Base-by-base conservation (phyloP, 768 basidiomycete genomes). In the Lentinus brumalis region DNA sequence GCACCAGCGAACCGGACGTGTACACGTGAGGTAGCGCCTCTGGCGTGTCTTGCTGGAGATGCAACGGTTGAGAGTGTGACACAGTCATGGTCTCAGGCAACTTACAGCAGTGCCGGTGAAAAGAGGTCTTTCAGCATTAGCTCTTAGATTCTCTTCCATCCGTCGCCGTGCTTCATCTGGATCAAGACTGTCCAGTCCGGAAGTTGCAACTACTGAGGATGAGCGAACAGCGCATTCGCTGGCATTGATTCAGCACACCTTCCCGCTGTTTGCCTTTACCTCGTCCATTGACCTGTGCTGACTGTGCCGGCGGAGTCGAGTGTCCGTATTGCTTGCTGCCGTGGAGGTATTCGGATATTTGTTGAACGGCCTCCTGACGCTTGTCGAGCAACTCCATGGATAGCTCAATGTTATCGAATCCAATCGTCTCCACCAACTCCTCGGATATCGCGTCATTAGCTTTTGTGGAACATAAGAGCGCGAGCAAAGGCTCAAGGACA, bases 1-100 rank as follows among this genome's bases (percentile, higher is more conserved):
- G 82, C 5, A 73, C 71, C 47, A 82, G 75, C 4, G 79, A 75
- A 26, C 83, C 78, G 5, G 94, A 86, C 9, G 90, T 87, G 71
- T 96, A 99, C 11, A 99, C 89, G 77, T 98, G 88, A 0, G 97
- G 97, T 16, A 92, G 82, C 40, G 83, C 70, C 70, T 92, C 88
- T 3, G 84, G 78, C 3, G 77, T 77, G 46, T 79, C 75, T 66
- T 81, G 75, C 86, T 89, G 66, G 14, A 29, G 5, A 26, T 26
- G 21, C 21, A 26, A 26, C 21, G 5, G 15, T 47, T 16, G 50
- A 53, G 26, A 56, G 58, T 26, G 63, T 35, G 7, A 26, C 50
- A 12, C 50, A 44, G 56, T 41, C 29, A 53, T 26, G 38, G 11
- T 32, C 29, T 6, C 26, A 29, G 41, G 11, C 15, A 14, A 68